phyloP scores from a whole-genome alignment of 1,139 yeast genomes.

The Hansenula lynferdii region DNA sequence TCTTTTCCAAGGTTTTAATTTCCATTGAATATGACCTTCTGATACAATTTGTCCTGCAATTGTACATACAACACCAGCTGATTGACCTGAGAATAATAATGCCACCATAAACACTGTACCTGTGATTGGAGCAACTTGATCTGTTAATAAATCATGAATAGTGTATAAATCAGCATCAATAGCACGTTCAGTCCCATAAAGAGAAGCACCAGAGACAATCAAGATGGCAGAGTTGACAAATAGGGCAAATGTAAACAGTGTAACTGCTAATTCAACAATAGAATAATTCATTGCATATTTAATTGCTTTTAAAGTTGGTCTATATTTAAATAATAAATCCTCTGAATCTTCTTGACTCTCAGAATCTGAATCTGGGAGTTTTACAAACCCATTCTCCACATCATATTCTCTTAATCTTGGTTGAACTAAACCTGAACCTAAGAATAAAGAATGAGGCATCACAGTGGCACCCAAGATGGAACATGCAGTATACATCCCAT shows the following conservation, averaged over 20 bases:
- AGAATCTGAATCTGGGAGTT: slow-evolving; percentile 20
- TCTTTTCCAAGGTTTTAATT: slow-evolving; percentile 70
- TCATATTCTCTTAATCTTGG: slow-evolving; percentile 66
- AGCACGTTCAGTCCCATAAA: slow-evolving; percentile 62
- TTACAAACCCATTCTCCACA: slow-evolving; percentile 37
- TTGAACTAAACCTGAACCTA: slow-evolving; percentile 73
- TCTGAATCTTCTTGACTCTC: slow-evolving; percentile 15
- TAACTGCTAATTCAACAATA: slow-evolving; percentile 56
- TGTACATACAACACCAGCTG: slow-evolving; percentile 84
- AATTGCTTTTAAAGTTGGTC: slow-evolving; percentile 63
- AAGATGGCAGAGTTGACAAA: slow-evolving; percentile 78
- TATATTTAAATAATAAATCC: slow-evolving; percentile 32
- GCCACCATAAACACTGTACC: slow-evolving; percentile 80
- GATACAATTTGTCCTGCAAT: slow-evolving; percentile 84
- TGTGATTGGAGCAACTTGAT: slow-evolving; percentile 61
- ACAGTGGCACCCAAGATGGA: slow-evolving; percentile 81
- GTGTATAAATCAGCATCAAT: slow-evolving; percentile 71
- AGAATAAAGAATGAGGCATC: slow-evolving; percentile 74
- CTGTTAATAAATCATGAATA: slow-evolving; percentile 54
- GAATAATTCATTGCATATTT: slow-evolving; percentile 64
- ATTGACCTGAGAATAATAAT: slow-evolving; percentile 68
- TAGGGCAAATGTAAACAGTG: slow-evolving; percentile 68
- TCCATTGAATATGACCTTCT: slow-evolving; percentile 81
- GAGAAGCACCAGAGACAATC: slow-evolving; percentile 69
- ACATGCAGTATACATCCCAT: slow-evolving; percentile 69